Evolutionary conservation across 2,329 filamentous ascomycete genomes (phyloP).

Genomic region (Verticillium nubilum): DNA sequence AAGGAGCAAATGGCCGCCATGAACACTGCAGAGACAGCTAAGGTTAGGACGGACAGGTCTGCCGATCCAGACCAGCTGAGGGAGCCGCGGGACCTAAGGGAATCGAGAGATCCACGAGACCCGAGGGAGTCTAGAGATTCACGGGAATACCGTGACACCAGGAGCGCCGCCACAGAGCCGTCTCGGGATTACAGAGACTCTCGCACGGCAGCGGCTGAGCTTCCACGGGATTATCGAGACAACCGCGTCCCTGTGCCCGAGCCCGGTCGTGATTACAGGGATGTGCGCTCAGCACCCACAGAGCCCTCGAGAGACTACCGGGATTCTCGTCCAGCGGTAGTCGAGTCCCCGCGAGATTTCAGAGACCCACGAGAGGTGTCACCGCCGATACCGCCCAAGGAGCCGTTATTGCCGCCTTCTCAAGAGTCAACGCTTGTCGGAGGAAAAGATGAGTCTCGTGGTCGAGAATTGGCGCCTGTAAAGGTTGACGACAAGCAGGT

Average conservation of each 20-base stretch:
- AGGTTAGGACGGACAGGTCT: neutral
- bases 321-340: neutral
- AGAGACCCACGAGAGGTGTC: neutral
- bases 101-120: neutral
- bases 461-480: constrained; percentile 32
- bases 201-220: no score
- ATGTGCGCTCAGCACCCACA: neutral
- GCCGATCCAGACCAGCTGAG: neutral
- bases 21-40: constrained; percentile 12
- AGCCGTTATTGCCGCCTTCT: neutral
- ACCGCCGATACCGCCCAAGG: neutral
- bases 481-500: constrained; percentile 40
- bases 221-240: neutral
- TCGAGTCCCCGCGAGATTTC: neutral
- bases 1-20: constrained; percentile 45
- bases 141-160: neutral
- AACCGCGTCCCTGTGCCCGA: neutral
- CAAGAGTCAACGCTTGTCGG: neutral
- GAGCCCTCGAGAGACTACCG: neutral
- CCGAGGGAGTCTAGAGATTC: neutral
- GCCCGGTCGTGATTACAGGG: neutral
- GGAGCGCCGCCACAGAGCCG: no score
- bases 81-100: constrained; percentile 3
- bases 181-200: no score
- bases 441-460: constrained; percentile 18